phyloP scores from a whole-genome alignment of 2,329 filamentous ascomycete species.

The Aspergillus carbonarius region DNA sequence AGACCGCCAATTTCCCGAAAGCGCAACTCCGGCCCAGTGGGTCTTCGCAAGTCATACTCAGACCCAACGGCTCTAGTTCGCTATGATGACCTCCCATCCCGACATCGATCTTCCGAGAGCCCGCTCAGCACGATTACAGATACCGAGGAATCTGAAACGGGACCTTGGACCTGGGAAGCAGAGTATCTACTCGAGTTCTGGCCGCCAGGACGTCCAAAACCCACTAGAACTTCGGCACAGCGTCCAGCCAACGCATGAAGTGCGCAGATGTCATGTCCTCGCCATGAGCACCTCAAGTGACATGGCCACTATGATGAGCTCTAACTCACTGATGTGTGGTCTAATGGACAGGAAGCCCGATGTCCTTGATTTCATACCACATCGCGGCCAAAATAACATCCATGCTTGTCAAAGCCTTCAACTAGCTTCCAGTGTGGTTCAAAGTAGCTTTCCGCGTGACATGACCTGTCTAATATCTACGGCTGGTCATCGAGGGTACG shows the following conservation, averaged over 20 bases:
- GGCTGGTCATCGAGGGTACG: neutral
- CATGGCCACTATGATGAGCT: too few species aligned
- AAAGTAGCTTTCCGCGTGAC: too few species aligned
- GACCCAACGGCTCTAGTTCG: constrained; percentile 30
- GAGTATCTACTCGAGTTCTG: constrained; percentile 46
- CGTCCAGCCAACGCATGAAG: too few species aligned
- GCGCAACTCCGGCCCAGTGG: constrained; percentile 6
- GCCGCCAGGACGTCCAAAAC: constrained; percentile 39
- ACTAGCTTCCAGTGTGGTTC: too few species aligned
- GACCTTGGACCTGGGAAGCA: constrained; percentile 45
- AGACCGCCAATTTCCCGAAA: neutral
- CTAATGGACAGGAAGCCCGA: too few species aligned
- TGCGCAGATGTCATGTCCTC: too few species aligned
- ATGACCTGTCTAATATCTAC: neutral
- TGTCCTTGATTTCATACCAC: too few species aligned
- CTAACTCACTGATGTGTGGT: too few species aligned
- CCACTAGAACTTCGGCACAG: neutral
- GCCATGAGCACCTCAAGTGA: too few species aligned
- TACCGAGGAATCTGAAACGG: constrained; percentile 27
- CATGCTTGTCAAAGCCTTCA: too few species aligned
- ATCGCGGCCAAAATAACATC: too few species aligned
- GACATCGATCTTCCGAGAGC: constrained; percentile 5
- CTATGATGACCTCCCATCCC: neutral
- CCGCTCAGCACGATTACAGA: neutral
- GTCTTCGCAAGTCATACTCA: constrained; percentile 36